phyloP scores from a whole-genome alignment of 2,329 filamentous ascomycete genomes.

The Grosmannia clavigera region DNA sequence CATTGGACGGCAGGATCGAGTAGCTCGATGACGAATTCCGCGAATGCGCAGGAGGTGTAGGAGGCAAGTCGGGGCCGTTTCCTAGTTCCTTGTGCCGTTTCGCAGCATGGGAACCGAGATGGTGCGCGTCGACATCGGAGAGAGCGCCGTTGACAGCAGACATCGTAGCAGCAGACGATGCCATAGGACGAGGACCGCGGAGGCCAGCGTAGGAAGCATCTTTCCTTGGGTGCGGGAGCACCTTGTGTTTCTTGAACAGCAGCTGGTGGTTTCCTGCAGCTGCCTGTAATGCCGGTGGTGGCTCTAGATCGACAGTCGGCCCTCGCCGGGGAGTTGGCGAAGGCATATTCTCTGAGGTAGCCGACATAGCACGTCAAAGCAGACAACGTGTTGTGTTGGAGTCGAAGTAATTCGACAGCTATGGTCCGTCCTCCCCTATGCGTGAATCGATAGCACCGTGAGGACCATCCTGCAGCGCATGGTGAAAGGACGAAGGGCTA shows the following conservation, averaged over 20 bases:
- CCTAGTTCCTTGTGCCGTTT: constrained; percentile 20
- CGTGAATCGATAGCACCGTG: neutral
- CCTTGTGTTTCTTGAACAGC: constrained; percentile 25
- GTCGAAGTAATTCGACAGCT: neutral
- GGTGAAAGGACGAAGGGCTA: neutral
- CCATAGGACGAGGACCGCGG: constrained; percentile 4
- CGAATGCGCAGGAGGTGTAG: constrained; percentile 51
- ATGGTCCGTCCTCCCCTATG: neutral
- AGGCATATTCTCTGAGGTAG: neutral
- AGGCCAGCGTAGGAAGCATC: constrained; percentile 11
- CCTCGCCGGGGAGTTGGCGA: neutral
- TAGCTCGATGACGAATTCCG: constrained; percentile 42
- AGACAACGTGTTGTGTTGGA: neutral
- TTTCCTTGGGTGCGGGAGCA: constrained; percentile 24
- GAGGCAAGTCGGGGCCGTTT: constrained; percentile 39
- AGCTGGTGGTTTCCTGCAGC: neutral
- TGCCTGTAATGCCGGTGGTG: neutral
- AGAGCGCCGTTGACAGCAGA: constrained; percentile 17
- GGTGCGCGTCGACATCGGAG: constrained; percentile 1
- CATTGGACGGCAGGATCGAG: constrained; percentile 29
- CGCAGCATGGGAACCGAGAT: constrained; percentile 6
- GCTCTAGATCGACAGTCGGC: neutral
- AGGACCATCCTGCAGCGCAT: constrained; percentile 6
- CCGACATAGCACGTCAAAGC: neutral
- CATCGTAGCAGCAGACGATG: constrained; percentile 4